Base-by-base conservation (phyloP, 202 grass and related monocot species). In the Digitaria exilis region DNA sequence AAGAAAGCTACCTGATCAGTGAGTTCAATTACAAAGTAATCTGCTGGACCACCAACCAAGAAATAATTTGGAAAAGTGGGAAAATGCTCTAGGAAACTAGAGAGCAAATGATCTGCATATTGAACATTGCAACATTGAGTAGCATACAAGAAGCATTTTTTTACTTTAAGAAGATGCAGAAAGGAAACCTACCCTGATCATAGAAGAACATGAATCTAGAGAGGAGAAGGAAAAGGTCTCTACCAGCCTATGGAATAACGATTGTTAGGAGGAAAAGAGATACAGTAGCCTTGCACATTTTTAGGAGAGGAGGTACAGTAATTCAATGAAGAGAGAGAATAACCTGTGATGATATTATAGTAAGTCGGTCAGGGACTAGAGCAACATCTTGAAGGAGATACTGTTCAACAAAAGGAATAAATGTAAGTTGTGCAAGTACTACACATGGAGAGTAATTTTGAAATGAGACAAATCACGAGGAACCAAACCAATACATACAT, bases 1-100 rank as follows among this genome's bases (percentile, higher is more conserved):
- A 49, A 69, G 54, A 59, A 17, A 31, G 26, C 15, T 82, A 98
- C 95, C 92, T 91, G 90, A 91, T 98, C 92, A 45, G 85, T 81
- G 34, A 98, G 90, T 64, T 98, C 95, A 64, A 98, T 98, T 17
- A 98, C 92, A 87, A 93, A 95, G 80, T 92, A 90, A 87, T 98
- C 95, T 80, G 90, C 92, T 32, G 92, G 80, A 18, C 95, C 95
- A 74, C 95, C 95, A 84, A 94, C 79, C 49, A 94, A 86, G 80
- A 97, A 93, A 76, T 90, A 77, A 81, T 94, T 97, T 72, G 85
- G 92, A 58, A 86, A 98, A 71, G 84, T 9, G 71, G 92, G 92
- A 44, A 98, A 98, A 71, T 90, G 76, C 31, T 88, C 87, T 71
- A 98, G 80, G 75, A 95, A 91, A 80, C 62, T 85, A 67, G 78